Conservation (phyloP, 495 filamentous ascomycete genomes). For the Echria macrotheca region DNA sequence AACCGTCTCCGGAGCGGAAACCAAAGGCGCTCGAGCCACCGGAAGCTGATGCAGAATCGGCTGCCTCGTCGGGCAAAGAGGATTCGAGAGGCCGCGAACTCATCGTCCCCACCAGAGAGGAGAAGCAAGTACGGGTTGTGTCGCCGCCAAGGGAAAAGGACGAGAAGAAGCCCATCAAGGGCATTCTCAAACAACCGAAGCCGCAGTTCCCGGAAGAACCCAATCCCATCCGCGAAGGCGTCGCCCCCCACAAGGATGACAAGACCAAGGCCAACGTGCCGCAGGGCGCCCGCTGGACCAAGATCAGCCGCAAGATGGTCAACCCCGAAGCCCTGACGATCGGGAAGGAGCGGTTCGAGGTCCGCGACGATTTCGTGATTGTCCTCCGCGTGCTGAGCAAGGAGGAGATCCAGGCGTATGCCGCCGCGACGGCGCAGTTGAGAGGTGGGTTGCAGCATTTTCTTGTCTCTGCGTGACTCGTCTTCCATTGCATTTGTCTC, state of each 20-base stretch:
- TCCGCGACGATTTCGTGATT: slow-evolving; percentile 77
- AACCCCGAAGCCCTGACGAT: slow-evolving; percentile 74
- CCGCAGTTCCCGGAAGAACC: slow-evolving; percentile 75
- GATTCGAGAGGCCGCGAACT: slow-evolving; percentile 38
- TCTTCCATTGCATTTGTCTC: background rate
- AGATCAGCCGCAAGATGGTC: slow-evolving; percentile 75
- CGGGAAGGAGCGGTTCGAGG: slow-evolving; percentile 75
- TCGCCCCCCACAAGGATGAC: slow-evolving; percentile 78
- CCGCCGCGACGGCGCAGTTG: slow-evolving; percentile 66
- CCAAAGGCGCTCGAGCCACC: slow-evolving; percentile 17
- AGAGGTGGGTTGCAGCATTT: slow-evolving; percentile 52
- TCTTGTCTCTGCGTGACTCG: slow-evolving; percentile 8
- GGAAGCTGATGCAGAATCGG: slow-evolving; percentile 14
- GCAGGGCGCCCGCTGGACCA: slow-evolving; percentile 78
- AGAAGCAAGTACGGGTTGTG: slow-evolving; percentile 49
- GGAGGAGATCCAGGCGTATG: slow-evolving; percentile 77
- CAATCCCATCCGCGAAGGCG: slow-evolving; percentile 76
- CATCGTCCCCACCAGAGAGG: slow-evolving; percentile 20
- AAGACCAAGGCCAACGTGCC: slow-evolving; percentile 69
- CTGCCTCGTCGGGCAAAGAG: slow-evolving; percentile 23
- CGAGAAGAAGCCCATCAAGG: slow-evolving; percentile 34
- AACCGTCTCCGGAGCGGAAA: slow-evolving; percentile 26
- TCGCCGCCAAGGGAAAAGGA: slow-evolving; percentile 49
- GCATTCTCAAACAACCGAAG: slow-evolving; percentile 63
- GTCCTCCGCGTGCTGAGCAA: slow-evolving; percentile 72